A percentile compares a stretch with the other conserved stretches of the same genome.
Evolutionary conservation across 2,329 filamentous ascomycete genomes (phyloP).

Genomic region (Diaporthe velutina): DNA sequence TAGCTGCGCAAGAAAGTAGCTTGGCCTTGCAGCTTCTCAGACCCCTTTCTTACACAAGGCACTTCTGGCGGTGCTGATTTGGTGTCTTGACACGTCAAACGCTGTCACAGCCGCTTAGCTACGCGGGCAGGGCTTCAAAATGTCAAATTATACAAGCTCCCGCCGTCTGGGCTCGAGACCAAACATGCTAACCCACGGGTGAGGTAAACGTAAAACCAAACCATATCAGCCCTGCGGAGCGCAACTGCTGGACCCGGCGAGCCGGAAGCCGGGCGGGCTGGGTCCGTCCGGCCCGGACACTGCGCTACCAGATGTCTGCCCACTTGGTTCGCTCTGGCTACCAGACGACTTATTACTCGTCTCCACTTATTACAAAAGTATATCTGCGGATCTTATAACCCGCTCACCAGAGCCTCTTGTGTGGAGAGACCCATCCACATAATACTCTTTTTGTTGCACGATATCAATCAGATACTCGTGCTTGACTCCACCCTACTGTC

Average conservation of each 20-base stretch:
- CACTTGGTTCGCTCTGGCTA: background rate
- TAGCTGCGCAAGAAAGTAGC: background rate
- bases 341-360: background rate
- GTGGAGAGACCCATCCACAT: background rate
- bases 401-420: background rate
- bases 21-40: background rate
- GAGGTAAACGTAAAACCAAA: constrained; percentile 5
- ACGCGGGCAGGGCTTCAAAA: background rate
- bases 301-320: background rate
- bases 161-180: background rate
- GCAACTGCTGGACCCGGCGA: background rate
- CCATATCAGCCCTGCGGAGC: background rate
- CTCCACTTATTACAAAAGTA: background rate
- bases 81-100: background rate
- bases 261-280: constrained; percentile 14
- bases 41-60: background rate
- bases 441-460: background rate
- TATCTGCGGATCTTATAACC: constrained; percentile 5
- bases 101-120: background rate
- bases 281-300: background rate
- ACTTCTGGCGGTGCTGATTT: background rate
- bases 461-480: constrained; percentile 8
- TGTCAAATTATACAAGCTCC: constrained; percentile 15
- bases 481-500: background rate
- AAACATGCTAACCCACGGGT: background rate